Evolutionary conservation across 352 stramenopile genomes (phyloP).

Genomic region (Globisporangium paroecandrum): DNA sequence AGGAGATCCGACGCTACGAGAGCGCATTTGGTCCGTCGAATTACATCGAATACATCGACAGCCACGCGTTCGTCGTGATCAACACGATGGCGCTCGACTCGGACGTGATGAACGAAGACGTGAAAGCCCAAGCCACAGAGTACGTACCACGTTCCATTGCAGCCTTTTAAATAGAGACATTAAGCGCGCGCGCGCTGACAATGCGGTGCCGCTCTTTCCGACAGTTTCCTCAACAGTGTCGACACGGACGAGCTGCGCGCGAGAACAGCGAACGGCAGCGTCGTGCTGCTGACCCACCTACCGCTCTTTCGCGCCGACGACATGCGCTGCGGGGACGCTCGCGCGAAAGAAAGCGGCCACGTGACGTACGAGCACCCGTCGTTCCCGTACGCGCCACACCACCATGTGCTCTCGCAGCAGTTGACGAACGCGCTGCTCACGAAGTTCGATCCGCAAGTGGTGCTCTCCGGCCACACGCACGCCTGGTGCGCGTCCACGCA

Average conservation of each 20-base stretch:
- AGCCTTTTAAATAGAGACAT: background rate
- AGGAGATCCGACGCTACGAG: slow-evolving; percentile 52
- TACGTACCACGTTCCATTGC: slow-evolving; percentile 13
- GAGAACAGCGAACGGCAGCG: slow-evolving; percentile 22
- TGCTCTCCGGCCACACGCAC: slow-evolving; percentile 78
- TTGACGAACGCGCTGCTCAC: slow-evolving; percentile 50
- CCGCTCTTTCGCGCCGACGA: slow-evolving; percentile 59
- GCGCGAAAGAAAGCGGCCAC: slow-evolving; percentile 49
- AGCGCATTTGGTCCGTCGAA: slow-evolving; percentile 60
- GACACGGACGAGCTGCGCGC: slow-evolving; percentile 26
- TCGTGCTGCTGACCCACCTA: slow-evolving; percentile 61
- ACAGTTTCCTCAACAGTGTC: slow-evolving; percentile 47
- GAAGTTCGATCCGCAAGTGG: slow-evolving; percentile 41
- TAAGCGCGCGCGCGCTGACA: background rate
- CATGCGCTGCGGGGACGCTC: slow-evolving; percentile 46
- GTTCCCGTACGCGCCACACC: slow-evolving; percentile 57
- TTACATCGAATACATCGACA: slow-evolving; percentile 36
- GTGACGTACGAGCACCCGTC: slow-evolving; percentile 75
- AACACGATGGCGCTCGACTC: slow-evolving; percentile 80
- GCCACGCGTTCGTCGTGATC: slow-evolving; percentile 59
- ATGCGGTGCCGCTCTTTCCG: background rate
- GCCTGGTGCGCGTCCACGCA: slow-evolving; percentile 50
- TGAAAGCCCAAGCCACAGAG: slow-evolving; percentile 52
- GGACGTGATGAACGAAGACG: slow-evolving; percentile 43
- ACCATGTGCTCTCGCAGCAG: slow-evolving; percentile 63